Conservation (phyloP, 192 early-diverging fungal species). For the Podila minutissima region DNA sequence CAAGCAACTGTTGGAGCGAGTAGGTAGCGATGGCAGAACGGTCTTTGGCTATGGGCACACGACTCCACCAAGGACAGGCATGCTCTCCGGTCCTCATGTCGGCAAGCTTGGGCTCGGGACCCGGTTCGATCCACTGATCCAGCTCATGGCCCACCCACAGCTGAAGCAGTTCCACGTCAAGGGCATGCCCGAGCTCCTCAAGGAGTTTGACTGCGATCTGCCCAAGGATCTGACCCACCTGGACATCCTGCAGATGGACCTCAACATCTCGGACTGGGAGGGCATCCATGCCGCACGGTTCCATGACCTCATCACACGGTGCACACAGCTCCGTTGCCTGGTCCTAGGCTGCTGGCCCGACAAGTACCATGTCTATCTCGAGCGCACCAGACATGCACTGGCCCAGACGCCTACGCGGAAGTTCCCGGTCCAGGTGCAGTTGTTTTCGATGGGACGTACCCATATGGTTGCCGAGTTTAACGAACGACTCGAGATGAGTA, state of each 20-base stretch:
- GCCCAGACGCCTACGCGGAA: neutral
- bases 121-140: neutral
- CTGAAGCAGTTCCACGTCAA: neutral
- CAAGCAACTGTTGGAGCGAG: neutral
- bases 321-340: neutral
- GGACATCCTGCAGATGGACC: neutral
- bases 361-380: neutral
- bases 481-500: neutral
- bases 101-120: neutral
- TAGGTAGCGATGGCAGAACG: neutral
- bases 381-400: neutral
- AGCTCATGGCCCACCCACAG: neutral
- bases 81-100: too few species aligned
- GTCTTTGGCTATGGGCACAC: neutral
- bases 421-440: neutral
- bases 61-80: neutral
- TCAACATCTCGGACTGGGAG: neutral
- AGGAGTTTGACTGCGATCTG: neutral
- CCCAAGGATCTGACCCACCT: neutral
- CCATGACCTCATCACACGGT: neutral
- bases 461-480: neutral
- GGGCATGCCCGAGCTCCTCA: neutral
- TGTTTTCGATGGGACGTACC: neutral
- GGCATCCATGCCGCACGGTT: neutral
- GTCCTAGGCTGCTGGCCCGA: neutral